Conservation (phyloP, 768 basidiomycete species). For the Termitomyces sp. region DNA sequence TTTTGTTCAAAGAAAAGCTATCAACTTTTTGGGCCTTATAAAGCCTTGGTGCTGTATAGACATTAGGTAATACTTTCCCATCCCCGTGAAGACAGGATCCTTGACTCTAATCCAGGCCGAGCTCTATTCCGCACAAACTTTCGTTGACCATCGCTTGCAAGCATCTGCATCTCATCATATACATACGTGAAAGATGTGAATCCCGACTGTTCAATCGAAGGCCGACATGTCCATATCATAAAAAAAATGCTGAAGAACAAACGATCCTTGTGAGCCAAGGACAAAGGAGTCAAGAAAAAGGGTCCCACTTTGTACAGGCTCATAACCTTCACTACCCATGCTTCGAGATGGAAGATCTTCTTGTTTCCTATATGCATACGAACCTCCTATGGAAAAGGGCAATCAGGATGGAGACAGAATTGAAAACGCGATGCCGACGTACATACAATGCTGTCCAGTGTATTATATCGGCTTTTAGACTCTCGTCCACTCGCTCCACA, state of each 20-base stretch:
- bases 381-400: constrained; percentile 57
- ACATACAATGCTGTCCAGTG: constrained; percentile 98
- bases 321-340: constrained; percentile 97
- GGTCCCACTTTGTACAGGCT: constrained; percentile 68
- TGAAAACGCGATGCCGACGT: constrained; percentile 20
- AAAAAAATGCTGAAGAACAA: constrained; percentile 47
- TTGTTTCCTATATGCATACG: constrained; percentile 87
- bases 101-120: too few species aligned
- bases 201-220: constrained; percentile 33
- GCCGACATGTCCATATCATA: constrained; percentile 55
- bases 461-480: constrained; percentile 87
- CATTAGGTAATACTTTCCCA: constrained; percentile 40
- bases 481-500: constrained; percentile 84
- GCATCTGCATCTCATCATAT: neutral
- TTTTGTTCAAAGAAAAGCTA: constrained; percentile 46
- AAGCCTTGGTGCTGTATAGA: constrained; percentile 19
- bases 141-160: neutral
- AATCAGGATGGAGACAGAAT: neutral
- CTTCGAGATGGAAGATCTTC: constrained; percentile 96
- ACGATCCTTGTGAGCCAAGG: neutral
- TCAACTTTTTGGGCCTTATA: constrained; percentile 9
- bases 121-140: neutral
- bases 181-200: neutral
- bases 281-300: neutral
- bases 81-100: too few species aligned